A percentile compares a stretch with the other conserved stretches of the same genome.
phyloP scores from a whole-genome alignment of 306 rosid species.

The Corylus americana region DNA sequence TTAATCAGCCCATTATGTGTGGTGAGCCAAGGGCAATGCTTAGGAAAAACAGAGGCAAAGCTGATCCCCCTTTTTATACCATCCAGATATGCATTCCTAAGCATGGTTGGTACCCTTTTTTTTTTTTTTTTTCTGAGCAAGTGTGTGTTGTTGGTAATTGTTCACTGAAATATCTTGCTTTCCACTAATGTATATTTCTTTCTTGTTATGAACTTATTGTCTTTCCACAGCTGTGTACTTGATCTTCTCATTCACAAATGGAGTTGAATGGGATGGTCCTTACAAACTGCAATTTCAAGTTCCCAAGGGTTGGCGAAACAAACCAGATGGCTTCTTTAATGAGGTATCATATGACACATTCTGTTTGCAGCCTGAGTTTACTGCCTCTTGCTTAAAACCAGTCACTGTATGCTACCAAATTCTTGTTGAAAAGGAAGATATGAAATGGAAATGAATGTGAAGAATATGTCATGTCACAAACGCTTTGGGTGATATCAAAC shows the following conservation, averaged over 20 bases:
- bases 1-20: constrained; percentile 97
- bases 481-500: no score
- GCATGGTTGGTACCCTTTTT: constrained; percentile 47
- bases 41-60: constrained; percentile 75
- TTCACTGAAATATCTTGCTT: not conserved
- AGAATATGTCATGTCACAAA: no score
- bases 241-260: constrained; percentile 96
- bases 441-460: no score
- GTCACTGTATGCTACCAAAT: not conserved
- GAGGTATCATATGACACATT: constrained; percentile 43
- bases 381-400: not conserved
- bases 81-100: constrained; percentile 91
- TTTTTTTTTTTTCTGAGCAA: no score
- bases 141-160: not conserved
- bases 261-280: constrained; percentile 96
- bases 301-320: constrained; percentile 64
- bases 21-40: constrained; percentile 93
- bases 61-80: constrained; percentile 72
- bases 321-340: constrained; percentile 79
- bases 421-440: not conserved
- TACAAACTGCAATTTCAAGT: constrained; percentile 77
- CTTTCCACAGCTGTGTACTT: constrained; percentile 62
- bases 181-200: not conserved
- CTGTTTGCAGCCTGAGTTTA: constrained; percentile 3
- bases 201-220: constrained; percentile 9